Percentiles rank a stretch among this genome's conserved stretches.
Conservation (phyloP, 2,329 filamentous ascomycete species). For the Sordariomycetes sp. region DNA sequence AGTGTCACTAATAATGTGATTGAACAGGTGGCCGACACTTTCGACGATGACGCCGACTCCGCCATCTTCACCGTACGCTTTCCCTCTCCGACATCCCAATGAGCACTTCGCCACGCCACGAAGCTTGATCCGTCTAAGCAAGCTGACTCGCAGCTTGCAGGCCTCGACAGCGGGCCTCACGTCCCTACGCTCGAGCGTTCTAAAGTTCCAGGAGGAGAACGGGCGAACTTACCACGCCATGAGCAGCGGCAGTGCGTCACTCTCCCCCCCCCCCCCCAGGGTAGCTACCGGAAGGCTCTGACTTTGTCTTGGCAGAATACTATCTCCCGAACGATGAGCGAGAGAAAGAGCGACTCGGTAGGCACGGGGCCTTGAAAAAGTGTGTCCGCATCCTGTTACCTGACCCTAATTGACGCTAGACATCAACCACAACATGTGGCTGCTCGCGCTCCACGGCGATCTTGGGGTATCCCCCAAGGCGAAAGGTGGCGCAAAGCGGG, state of each 20-base stretch:
- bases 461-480: constrained; percentile 10
- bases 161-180: constrained; percentile 4
- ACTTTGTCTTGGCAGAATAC: constrained; percentile 6
- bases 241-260: neutral
- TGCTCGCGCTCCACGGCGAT: constrained; percentile 12
- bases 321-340: constrained; percentile 9
- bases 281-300: neutral
- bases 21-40: too few species aligned
- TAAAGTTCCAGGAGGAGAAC: constrained; percentile 13
- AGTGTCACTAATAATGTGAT: too few species aligned
- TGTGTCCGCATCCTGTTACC: neutral
- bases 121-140: neutral
- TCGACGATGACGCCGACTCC: too few species aligned
- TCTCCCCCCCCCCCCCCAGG: neutral
- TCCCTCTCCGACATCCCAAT: too few species aligned
- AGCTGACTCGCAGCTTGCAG: neutral
- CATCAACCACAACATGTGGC: constrained; percentile 9
- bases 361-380: neutral
- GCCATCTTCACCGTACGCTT: too few species aligned
- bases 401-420: neutral
- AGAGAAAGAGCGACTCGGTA: constrained; percentile 8
- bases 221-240: constrained; percentile 12
- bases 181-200: constrained; percentile 10
- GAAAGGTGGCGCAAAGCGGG: constrained; percentile 9
- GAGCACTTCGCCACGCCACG: too few species aligned